A percentile compares a stretch with the other conserved stretches of the same genome.
phyloP scores from a whole-genome alignment of 208 protist species.

The Acanthamoeba rhysodes region DNA sequence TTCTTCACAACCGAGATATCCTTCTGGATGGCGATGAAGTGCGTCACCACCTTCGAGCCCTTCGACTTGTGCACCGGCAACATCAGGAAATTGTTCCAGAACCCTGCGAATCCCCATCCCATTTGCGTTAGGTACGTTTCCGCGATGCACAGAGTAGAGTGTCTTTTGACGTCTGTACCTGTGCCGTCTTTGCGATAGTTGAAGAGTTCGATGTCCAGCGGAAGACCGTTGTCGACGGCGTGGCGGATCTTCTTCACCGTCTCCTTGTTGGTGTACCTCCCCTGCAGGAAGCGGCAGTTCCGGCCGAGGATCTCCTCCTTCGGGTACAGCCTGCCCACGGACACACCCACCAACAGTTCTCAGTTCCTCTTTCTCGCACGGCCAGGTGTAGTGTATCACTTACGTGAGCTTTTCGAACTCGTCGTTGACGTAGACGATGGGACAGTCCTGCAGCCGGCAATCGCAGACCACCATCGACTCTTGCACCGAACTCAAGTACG shows the following conservation, averaged over 20 bases:
- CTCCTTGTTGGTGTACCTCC: constrained; percentile 27
- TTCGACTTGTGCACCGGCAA: constrained; percentile 74
- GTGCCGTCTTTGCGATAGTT: constrained; percentile 78
- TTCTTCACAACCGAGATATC: constrained; percentile 75
- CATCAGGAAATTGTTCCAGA: constrained; percentile 76
- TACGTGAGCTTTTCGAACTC: constrained; percentile 48
- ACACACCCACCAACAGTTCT: not conserved
- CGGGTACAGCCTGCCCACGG: constrained; percentile 24
- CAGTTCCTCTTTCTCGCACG: not conserved
- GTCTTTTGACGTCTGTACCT: not conserved
- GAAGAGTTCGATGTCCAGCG: constrained; percentile 74
- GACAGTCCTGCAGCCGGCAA: constrained; percentile 22
- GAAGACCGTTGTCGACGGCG: constrained; percentile 8
- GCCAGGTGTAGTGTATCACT: not conserved
- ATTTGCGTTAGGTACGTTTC: not conserved
- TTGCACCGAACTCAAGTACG: not conserved
- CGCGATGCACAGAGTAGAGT: not conserved
- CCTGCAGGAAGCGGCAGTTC: constrained; percentile 67
- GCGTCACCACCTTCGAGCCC: constrained; percentile 14
- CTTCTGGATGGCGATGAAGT: constrained; percentile 81
- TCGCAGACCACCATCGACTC: constrained; percentile 62
- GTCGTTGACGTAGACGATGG: constrained; percentile 44
- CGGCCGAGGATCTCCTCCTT: constrained; percentile 62
- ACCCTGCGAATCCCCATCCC: not conserved
- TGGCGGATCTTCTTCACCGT: constrained; percentile 58